Conservation (phyloP, 2,329 filamentous ascomycete genomes). For the Pseudocercospora macadamiae region DNA sequence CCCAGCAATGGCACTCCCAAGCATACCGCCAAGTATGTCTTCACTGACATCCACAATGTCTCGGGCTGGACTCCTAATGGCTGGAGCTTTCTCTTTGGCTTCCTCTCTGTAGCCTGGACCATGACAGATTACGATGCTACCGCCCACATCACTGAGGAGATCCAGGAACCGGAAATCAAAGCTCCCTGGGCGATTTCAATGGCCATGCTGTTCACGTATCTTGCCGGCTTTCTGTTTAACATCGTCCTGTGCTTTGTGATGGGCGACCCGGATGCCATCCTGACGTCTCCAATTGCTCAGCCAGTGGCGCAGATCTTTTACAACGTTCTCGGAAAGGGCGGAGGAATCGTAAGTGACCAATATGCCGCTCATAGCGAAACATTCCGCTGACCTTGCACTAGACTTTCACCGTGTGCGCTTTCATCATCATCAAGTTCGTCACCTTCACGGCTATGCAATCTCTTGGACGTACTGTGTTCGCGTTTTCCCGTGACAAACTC, state of each 20-base stretch:
- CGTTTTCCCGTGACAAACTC: constrained; percentile 58
- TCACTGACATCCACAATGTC: constrained; percentile 55
- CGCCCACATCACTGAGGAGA: constrained; percentile 55
- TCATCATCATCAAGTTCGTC: constrained; percentile 62
- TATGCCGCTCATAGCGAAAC: too few relatives aligned
- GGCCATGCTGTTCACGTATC: constrained; percentile 60
- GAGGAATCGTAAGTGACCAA: constrained; percentile 59
- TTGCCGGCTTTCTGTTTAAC: constrained; percentile 60
- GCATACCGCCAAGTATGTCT: constrained; percentile 57
- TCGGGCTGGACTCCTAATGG: constrained; percentile 60
- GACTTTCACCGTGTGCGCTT: constrained; percentile 60
- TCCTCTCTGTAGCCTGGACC: constrained; percentile 62
- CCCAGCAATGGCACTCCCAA: constrained; percentile 46
- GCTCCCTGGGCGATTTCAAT: constrained; percentile 60
- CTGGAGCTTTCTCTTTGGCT: constrained; percentile 64
- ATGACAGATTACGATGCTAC: constrained; percentile 61
- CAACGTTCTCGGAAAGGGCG: constrained; percentile 58
- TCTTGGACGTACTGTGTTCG: constrained; percentile 58
- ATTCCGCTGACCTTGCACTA: too few relatives aligned
- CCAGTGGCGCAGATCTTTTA: constrained; percentile 61
- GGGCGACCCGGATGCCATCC: constrained; percentile 54
- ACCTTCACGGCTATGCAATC: constrained; percentile 62
- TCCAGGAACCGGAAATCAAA: constrained; percentile 54
- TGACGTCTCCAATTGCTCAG: constrained; percentile 52
- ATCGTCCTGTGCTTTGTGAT: constrained; percentile 62